Conservation (phyloP, 805 yeast genomes). For the Yarrowia osloensis region DNA sequence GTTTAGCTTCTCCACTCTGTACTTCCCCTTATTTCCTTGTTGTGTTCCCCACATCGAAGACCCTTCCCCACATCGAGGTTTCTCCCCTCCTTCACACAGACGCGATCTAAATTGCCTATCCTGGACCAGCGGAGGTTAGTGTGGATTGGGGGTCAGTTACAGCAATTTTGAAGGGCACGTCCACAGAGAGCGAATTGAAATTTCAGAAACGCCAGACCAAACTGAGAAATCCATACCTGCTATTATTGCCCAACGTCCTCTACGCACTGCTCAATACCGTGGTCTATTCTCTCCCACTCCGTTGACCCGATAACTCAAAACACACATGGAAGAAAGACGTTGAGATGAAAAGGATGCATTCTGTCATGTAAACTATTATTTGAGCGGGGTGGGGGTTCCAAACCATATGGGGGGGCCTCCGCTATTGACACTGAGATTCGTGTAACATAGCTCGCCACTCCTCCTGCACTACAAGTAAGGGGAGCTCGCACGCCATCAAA, state of each 20-base stretch:
- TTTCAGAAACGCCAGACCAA: no score
- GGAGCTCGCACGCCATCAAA: no score
- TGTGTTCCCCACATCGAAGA: not conserved
- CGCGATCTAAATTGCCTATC: constrained; percentile 17
- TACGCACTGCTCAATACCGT: no score
- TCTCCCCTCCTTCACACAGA: not conserved
- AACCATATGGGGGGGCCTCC: no score
- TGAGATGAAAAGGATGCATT: not conserved
- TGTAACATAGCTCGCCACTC: no score
- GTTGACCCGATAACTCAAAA: constrained; percentile 4
- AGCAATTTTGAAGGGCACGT: no score
- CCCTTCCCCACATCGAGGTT: constrained; percentile 1
- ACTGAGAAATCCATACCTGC: no score
- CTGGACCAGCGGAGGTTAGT: constrained; percentile 1
- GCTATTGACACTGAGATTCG: no score
- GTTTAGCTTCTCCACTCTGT: not conserved
- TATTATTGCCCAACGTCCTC: no score
- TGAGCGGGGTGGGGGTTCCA: not conserved
- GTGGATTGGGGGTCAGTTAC: not conserved
- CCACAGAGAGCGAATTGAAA: no score
- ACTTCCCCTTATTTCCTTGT: not conserved
- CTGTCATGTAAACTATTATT: not conserved
- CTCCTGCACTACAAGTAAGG: no score
- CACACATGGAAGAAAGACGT: not conserved
- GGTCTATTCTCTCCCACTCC: not conserved